Conservation (phyloP, 1,284 basidiomycete genomes). For the Exobasidium cylindrosporum region DNA sequence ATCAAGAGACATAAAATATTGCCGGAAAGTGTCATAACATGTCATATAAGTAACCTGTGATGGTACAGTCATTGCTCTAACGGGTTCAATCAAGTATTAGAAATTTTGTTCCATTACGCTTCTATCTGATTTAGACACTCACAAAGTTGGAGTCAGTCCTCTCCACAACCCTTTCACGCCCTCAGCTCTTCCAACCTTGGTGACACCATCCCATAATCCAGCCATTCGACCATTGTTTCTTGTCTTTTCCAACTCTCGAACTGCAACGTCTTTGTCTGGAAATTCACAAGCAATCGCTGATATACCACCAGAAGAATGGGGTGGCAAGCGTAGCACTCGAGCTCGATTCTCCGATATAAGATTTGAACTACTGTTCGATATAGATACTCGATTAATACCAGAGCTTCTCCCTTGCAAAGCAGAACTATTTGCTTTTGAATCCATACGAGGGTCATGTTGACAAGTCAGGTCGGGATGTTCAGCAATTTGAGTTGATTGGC, state of each 20-base stretch:
- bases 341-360: neutral
- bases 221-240: slow-evolving; percentile 33
- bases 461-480: neutral
- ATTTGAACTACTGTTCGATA: neutral
- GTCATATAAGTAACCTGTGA: slow-evolving; percentile 92
- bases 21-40: slow-evolving; percentile 85
- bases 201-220: slow-evolving; percentile 48
- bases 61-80: slow-evolving; percentile 73
- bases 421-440: neutral
- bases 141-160: slow-evolving; percentile 48
- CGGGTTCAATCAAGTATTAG: neutral
- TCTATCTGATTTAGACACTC: slow-evolving; percentile 9
- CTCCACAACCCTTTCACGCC: slow-evolving; percentile 51
- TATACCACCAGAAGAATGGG: slow-evolving; percentile 23
- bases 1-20: slow-evolving; percentile 18
- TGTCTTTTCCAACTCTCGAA: slow-evolving; percentile 25
- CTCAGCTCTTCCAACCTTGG: slow-evolving; percentile 44
- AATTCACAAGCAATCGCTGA: slow-evolving; percentile 34
- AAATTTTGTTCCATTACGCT: neutral
- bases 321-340: neutral
- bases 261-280: slow-evolving; percentile 28
- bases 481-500: slow-evolving; percentile 33
- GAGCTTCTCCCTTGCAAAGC: too few species aligned
- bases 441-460: slow-evolving; percentile 10
- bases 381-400: too few species aligned